Conservation (phyloP, 225 moss, liverwort and hornwort genomes). For the Climacium dendroides region DNA sequence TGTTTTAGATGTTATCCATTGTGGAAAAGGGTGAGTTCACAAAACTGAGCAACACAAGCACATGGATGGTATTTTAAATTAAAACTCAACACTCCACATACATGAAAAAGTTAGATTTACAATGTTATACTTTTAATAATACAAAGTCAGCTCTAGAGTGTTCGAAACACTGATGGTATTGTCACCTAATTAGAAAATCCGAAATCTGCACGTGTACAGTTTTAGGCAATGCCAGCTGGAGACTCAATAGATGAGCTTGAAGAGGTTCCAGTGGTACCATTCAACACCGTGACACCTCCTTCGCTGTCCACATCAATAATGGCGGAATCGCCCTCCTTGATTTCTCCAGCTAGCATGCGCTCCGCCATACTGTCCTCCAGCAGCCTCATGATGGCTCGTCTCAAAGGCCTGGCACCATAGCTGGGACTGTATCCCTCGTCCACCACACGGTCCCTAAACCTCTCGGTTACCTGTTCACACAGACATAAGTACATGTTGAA, state of each 20-base stretch:
- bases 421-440: conserved; percentile 98
- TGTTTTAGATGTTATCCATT: not conserved
- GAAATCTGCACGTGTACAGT: not conserved
- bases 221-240: conserved; percentile 72
- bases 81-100: not conserved
- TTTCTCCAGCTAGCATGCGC: conserved; percentile 90
- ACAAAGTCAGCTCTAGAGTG: conserved; percentile 1
- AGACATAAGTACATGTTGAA: not conserved
- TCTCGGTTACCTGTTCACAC: conserved; percentile 51
- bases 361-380: conserved; percentile 98
- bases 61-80: not conserved
- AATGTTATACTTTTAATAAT: not conserved
- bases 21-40: not conserved
- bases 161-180: not conserved
- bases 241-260: conserved; percentile 77
- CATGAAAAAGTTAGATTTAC: not conserved
- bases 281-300: conserved; percentile 93
- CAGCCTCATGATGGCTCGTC: conserved; percentile 91
- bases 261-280: conserved; percentile 85
- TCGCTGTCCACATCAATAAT: conserved; percentile 95
- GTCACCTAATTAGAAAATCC: conserved; percentile 6
- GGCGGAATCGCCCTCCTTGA: conserved; percentile 92
- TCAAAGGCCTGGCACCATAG: conserved; percentile 82
- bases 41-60: not conserved
- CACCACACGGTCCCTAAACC: conserved; percentile 87